Percentiles rank a stretch among this genome's conserved stretches.
These are phyloP conservation scores for Coprinopsis sp. DNA, from an alignment of 768 basidiomycete genomes.

Conservation along the genomic window DNA sequence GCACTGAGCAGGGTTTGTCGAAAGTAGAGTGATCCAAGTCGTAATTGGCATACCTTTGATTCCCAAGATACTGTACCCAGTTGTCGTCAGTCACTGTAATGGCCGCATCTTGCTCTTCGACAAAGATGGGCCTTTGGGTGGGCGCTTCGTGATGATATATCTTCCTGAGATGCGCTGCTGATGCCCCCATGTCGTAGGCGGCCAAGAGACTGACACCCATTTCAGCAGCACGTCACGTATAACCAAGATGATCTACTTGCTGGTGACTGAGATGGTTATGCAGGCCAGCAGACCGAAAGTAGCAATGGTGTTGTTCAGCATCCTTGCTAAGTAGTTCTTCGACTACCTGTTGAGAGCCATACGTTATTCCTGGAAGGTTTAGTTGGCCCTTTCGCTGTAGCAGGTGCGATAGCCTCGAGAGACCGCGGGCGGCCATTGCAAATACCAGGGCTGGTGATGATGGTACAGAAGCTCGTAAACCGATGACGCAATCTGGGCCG, in stretches of 20 bases:
- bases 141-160: constrained; percentile 42
- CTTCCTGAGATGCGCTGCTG: constrained; percentile 39
- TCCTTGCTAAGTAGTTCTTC: constrained; percentile 47
- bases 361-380: constrained; percentile 42
- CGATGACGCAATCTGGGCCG: no score
- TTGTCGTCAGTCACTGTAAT: constrained; percentile 38
- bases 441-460: no score
- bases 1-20: constrained; percentile 21
- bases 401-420: constrained; percentile 4
- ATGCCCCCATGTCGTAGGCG: constrained; percentile 53
- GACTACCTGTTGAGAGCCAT: constrained; percentile 34
- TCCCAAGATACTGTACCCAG: constrained; percentile 46
- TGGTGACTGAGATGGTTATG: constrained; percentile 62
- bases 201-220: constrained; percentile 40
- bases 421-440: no score
- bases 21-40: neutral
- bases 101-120: constrained; percentile 29
- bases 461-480: no score
- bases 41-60: constrained; percentile 35
- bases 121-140: constrained; percentile 35
- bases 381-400: constrained; percentile 32
- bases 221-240: neutral
- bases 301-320: constrained; percentile 47
- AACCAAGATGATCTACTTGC: constrained; percentile 28
- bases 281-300: constrained; percentile 34